Evolutionary conservation across 1,284 basidiomycete genomes (phyloP).

Genomic region (Pyrrhoderma noxium): DNA sequence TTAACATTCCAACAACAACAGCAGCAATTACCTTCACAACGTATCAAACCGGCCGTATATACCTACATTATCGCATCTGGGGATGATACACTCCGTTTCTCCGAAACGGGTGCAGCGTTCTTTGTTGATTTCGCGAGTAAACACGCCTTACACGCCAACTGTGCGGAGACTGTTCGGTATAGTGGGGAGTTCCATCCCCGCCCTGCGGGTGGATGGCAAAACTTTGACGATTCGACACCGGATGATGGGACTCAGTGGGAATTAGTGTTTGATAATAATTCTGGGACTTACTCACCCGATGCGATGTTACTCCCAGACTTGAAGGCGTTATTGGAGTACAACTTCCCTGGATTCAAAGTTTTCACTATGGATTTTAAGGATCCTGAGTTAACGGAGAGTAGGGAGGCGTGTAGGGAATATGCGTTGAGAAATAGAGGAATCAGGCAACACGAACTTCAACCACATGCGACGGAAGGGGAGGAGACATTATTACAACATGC

Average conservation of each 20-base stretch:
- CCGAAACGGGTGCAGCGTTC: slow-evolving; percentile 73
- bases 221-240: slow-evolving; percentile 44
- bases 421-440: slow-evolving; percentile 51
- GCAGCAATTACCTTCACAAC: slow-evolving; percentile 25
- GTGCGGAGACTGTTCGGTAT: slow-evolving; percentile 48
- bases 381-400: slow-evolving; percentile 47
- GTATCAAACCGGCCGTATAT: slow-evolving; percentile 71
- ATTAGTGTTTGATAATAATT: slow-evolving; percentile 71
- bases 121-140: slow-evolving; percentile 79
- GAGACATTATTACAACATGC: slow-evolving; percentile 36
- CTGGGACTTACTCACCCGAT: slow-evolving; percentile 68
- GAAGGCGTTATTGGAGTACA: slow-evolving; percentile 52
- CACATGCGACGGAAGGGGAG: slow-evolving; percentile 46
- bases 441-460: slow-evolving; percentile 50
- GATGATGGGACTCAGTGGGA: slow-evolving; percentile 61
- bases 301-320: slow-evolving; percentile 46
- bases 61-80: slow-evolving; percentile 67
- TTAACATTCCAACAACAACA: slow-evolving; percentile 2
- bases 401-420: slow-evolving; percentile 58
- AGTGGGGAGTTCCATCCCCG: slow-evolving; percentile 74
- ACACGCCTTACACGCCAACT: slow-evolving; percentile 38
- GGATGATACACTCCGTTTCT: slow-evolving; percentile 68
- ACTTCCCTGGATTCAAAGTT: slow-evolving; percentile 60
- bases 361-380: slow-evolving; percentile 52
- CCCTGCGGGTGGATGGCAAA: slow-evolving; percentile 52